Evolutionary conservation across 495 filamentous ascomycete genomes (phyloP).

Genomic region (Podospora fimiseda): DNA sequence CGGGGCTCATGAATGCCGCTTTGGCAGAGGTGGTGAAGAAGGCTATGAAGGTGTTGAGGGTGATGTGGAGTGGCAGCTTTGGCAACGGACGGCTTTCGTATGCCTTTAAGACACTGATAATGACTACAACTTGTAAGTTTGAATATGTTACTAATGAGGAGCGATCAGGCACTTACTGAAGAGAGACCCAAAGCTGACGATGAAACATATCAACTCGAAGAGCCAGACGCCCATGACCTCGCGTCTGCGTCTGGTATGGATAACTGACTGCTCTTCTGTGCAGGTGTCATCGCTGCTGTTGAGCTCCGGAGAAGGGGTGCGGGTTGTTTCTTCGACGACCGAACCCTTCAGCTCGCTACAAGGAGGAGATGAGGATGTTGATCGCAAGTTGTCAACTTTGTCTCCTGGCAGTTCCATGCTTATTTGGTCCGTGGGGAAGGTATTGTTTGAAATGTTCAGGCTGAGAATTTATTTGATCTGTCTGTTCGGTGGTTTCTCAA

Average conservation of each 20-base stretch:
- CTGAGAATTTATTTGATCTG: background rate
- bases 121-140: constrained; percentile 10
- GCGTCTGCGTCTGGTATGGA: background rate
- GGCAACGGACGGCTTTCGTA: constrained; percentile 32
- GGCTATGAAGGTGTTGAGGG: constrained; percentile 39
- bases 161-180: background rate
- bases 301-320: background rate
- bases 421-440: background rate
- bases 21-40: constrained; percentile 37
- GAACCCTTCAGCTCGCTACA: background rate
- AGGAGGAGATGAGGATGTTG: background rate
- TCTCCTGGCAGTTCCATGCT: background rate
- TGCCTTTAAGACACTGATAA: constrained; percentile 26
- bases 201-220: background rate
- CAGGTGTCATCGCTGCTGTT: background rate
- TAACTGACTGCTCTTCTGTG: background rate
- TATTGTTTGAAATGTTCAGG: background rate
- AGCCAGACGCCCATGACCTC: background rate
- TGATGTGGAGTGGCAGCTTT: constrained; percentile 28
- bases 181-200: background rate
- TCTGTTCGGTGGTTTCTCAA: background rate
- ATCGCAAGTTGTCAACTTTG: no score
- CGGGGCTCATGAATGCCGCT: constrained; percentile 28
- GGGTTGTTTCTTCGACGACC: background rate
- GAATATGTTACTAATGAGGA: background rate